Evolutionary conservation across 2,329 filamentous ascomycete genomes (phyloP).

Genomic region (Fusarium sp.): DNA sequence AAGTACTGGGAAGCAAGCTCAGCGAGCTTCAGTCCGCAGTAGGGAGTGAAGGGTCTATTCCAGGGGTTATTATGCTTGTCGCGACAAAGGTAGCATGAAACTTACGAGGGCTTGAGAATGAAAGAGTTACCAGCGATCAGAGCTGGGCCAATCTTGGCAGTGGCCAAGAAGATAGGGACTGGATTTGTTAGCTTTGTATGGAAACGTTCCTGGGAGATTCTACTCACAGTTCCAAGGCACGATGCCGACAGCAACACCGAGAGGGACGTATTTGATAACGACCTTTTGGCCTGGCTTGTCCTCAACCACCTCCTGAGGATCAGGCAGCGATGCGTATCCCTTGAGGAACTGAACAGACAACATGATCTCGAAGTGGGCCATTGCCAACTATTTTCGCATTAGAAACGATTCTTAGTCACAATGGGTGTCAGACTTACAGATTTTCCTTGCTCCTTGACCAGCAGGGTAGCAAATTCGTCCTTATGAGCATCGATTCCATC

Average conservation of each 20-base stretch:
- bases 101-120: slow-evolving; percentile 64
- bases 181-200: background rate
- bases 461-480: background rate
- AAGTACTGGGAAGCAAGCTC: slow-evolving; percentile 67
- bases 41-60: slow-evolving; percentile 62
- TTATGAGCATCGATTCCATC: background rate
- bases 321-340: background rate
- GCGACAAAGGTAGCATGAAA: fast-evolving
- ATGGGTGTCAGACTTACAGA: background rate
- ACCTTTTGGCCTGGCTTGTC: background rate
- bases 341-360: background rate
- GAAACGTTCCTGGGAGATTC: no score
- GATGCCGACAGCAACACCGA: background rate
- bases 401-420: background rate
- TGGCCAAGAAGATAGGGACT: background rate
- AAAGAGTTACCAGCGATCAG: slow-evolving; percentile 65
- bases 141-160: background rate
- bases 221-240: background rate
- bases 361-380: background rate
- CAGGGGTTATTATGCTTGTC: background rate
- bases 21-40: slow-evolving; percentile 66
- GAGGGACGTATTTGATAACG: background rate
- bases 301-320: background rate
- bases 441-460: background rate
- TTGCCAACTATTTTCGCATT: background rate